Conservation (phyloP, 805 yeast species). For the Ogataea pignaliae region DNA sequence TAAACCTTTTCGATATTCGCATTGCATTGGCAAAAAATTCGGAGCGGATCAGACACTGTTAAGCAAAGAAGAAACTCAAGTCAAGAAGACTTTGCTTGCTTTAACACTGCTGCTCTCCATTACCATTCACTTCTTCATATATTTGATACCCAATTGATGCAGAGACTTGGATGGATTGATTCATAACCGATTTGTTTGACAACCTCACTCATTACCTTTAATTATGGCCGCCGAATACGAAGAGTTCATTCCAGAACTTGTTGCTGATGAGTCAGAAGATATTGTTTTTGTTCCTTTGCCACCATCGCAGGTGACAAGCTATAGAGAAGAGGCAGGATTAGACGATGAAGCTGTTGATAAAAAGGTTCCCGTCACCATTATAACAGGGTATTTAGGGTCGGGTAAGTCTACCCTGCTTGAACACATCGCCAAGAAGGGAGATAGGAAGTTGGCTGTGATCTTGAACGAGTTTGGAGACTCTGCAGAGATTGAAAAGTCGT, state of each 20-base stretch:
- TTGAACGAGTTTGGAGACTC: constrained; percentile 92
- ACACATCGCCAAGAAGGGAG: constrained; percentile 64
- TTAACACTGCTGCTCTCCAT: no score
- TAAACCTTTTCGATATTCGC: no score
- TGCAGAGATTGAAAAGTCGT: constrained; percentile 79
- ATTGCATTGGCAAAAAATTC: no score
- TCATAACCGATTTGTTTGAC: background rate
- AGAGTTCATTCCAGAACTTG: constrained; percentile 27
- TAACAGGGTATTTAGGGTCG: constrained; percentile 93
- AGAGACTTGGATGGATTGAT: no score
- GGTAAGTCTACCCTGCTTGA: constrained; percentile 89
- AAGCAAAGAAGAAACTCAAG: no score
- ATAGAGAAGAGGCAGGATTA: constrained; percentile 15
- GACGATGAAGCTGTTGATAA: constrained; percentile 19
- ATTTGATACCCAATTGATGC: background rate
- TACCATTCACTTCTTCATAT: background rate
- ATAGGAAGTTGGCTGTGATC: constrained; percentile 78
- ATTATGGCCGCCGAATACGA: constrained; percentile 8
- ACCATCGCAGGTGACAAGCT: background rate
- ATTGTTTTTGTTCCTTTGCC: constrained; percentile 20
- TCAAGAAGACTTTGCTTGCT: no score
- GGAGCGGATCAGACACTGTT: no score
- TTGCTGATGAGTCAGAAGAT: constrained; percentile 18
- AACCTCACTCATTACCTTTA: background rate
- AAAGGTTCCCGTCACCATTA: constrained; percentile 84